phyloP scores from a whole-genome alignment of 169 alveolate genomes.

The Plasmodium malariae region DNA sequence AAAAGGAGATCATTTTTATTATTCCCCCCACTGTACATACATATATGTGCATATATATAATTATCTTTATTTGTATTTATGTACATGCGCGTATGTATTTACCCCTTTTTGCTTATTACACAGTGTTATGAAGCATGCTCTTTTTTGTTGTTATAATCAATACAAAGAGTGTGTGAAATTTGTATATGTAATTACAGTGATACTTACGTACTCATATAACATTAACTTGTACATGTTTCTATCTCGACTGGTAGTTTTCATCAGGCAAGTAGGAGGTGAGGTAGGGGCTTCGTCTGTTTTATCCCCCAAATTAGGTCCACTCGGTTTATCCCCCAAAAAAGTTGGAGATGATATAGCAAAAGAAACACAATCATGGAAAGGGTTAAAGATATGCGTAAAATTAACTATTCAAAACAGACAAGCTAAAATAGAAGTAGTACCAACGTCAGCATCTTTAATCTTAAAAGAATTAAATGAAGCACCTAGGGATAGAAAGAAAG shows the following conservation, averaged over 20 bases:
- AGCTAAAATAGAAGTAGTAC: constrained; percentile 94
- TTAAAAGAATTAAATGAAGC: constrained; percentile 97
- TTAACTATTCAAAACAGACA: constrained; percentile 93
- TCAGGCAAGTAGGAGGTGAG: constrained; percentile 98
- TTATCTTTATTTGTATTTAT: no score
- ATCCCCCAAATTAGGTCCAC: constrained; percentile 99
- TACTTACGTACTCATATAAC: no score
- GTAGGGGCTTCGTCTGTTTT: constrained; percentile 98
- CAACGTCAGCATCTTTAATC: constrained; percentile 96
- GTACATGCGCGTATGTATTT: no score
- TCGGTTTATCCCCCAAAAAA: constrained; percentile 97
- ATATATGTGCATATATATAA: no score
- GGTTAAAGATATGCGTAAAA: constrained; percentile 95
- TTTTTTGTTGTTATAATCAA: no score
- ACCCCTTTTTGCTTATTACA: no score
- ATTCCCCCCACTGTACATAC: no score
- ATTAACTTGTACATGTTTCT: no score
- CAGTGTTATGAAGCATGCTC: no score
- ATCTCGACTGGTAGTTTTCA: constrained; percentile 91
- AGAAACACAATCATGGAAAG: constrained; percentile 97
- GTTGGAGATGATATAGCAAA: constrained; percentile 98
- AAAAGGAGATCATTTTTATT: no score
- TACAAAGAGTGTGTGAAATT: no score
- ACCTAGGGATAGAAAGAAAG: constrained; percentile 96
- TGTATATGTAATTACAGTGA: no score